phyloP scores from a whole-genome alignment of 805 yeast genomes.

The Saccharomycopsis capsularis region DNA sequence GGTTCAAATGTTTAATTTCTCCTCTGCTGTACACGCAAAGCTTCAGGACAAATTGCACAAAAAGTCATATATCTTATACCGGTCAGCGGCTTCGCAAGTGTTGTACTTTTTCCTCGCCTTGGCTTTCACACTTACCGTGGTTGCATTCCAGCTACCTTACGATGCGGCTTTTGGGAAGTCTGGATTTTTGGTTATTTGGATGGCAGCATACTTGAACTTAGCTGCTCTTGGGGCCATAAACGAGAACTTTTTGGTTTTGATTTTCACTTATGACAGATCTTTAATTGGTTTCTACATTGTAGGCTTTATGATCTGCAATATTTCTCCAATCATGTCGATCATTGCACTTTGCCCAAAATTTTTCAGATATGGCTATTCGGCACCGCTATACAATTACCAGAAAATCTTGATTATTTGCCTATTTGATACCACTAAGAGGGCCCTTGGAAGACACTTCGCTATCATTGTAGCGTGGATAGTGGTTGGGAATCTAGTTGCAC shows the following conservation, averaged over 20 bases:
- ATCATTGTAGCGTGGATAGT: constrained; percentile 11
- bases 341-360: constrained; percentile 36
- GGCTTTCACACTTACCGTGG: constrained; percentile 50
- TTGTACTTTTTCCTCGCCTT: constrained; percentile 53
- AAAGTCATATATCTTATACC: constrained; percentile 38
- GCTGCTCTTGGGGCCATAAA: constrained; percentile 70
- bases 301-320: constrained; percentile 61
- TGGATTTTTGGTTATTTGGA: constrained; percentile 73
- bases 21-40: constrained; percentile 10
- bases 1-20: constrained; percentile 17
- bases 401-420: constrained; percentile 14
- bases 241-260: constrained; percentile 50
- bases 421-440: constrained; percentile 14
- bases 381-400: constrained; percentile 26
- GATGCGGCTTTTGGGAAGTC: constrained; percentile 52
- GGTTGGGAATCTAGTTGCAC: not conserved
- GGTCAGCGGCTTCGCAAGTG: constrained; percentile 43
- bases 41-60: constrained; percentile 10
- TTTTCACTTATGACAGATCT: constrained; percentile 49
- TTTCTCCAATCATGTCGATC: constrained; percentile 62
- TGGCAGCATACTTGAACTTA: constrained; percentile 60
- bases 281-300: constrained; percentile 64
- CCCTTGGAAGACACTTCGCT: constrained; percentile 14
- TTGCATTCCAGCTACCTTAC: constrained; percentile 61
- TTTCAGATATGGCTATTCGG: constrained; percentile 30